Evolutionary conservation across 2,329 filamentous ascomycete species (phyloP), one percentile per base, ranked within the genome.

Genomic region (Arachnomyces sp.): DNA sequence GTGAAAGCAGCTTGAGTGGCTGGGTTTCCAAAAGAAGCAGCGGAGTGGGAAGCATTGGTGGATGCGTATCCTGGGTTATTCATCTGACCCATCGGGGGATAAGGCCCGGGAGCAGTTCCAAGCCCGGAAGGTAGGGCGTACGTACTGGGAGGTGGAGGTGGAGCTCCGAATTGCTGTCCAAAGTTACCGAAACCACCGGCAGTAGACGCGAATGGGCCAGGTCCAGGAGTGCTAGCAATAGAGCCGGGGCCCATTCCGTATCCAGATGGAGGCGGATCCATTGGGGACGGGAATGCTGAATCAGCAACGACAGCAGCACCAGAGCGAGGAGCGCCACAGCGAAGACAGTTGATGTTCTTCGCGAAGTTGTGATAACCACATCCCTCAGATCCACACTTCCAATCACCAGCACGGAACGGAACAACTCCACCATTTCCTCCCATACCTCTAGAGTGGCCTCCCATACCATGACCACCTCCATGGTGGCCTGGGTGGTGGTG

Each of bases 311-410:
- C 86, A 12, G 90, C 89, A 44, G 92, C 92, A 47, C 86, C 87
- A 45, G 90, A 90, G 54, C 92, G 86, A 63, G 88, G 93, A 39
- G 90, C 92, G 62, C 92, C 92, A 60, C 92, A 98, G 44, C 92
- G 86, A 47, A 98, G 78, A 66, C 92, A 98, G 67, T 87, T 94
- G 43, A 96, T 90, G 56, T 98, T 98, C 78, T 98, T 98, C 46
- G 92, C 92, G 61, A 98, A 98, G 71, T 98, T 98, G 73, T 98
- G 92, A 66, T 98, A 98, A 43, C 86, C 87, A 62, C 92, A 98
- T 29, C 89, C 88, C 59, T 98, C 92, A 50, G 92, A 92, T 42
- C 92, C 92, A 59, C 92, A 98, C 67, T 95, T 95, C 92, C 92
- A 98, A 60, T 98, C 92, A 58, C 92, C 92, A 40, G 92, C 92